Conservation (phyloP, 768 basidiomycete species). For the Lanmaoa pseudosensibilis region DNA sequence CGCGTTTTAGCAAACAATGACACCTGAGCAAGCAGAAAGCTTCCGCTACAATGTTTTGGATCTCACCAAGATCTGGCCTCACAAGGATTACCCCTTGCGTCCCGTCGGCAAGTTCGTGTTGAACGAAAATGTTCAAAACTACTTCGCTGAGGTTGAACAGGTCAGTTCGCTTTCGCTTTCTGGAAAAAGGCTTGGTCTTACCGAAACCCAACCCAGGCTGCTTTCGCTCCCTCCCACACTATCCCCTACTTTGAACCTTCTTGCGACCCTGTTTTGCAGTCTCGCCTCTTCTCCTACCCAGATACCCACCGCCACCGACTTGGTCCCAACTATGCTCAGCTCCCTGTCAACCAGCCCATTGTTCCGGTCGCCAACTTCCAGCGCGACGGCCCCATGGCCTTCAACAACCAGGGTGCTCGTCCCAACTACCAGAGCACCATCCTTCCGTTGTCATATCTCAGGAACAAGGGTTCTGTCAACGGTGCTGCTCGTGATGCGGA, state of each 20-base stretch:
- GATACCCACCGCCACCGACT: slow-evolving; percentile 87
- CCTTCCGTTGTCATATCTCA: slow-evolving; percentile 65
- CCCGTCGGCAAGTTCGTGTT: slow-evolving; percentile 83
- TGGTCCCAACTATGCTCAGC: slow-evolving; percentile 76
- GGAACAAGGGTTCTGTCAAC: slow-evolving; percentile 46
- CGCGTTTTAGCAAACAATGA: slow-evolving; percentile 80
- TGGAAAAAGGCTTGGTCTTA: slow-evolving; percentile 7
- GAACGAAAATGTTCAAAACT: slow-evolving; percentile 78
- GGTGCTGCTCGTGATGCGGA: slow-evolving; percentile 40
- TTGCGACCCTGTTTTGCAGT: slow-evolving; percentile 90
- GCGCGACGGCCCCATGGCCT: slow-evolving; percentile 71
- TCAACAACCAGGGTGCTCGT: slow-evolving; percentile 76
- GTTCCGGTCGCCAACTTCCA: slow-evolving; percentile 86
- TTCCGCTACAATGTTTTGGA: slow-evolving; percentile 91
- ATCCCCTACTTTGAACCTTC: slow-evolving; percentile 89
- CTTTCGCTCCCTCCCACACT: slow-evolving; percentile 87
- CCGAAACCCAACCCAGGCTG: slow-evolving; percentile 41
- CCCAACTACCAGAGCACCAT: slow-evolving; percentile 88
- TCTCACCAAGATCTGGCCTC: slow-evolving; percentile 91
- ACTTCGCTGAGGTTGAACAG: slow-evolving; percentile 96
- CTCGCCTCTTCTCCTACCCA: slow-evolving; percentile 92
- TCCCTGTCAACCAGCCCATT: slow-evolving; percentile 84
- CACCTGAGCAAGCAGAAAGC: slow-evolving; percentile 83
- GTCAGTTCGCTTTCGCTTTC: slow-evolving; percentile 43
- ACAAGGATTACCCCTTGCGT: slow-evolving; percentile 83